Evolutionary conservation across 495 filamentous ascomycete species (phyloP), one percentile per base, ranked within the genome.

Genomic region (Xanthoparmelia taractica): DNA sequence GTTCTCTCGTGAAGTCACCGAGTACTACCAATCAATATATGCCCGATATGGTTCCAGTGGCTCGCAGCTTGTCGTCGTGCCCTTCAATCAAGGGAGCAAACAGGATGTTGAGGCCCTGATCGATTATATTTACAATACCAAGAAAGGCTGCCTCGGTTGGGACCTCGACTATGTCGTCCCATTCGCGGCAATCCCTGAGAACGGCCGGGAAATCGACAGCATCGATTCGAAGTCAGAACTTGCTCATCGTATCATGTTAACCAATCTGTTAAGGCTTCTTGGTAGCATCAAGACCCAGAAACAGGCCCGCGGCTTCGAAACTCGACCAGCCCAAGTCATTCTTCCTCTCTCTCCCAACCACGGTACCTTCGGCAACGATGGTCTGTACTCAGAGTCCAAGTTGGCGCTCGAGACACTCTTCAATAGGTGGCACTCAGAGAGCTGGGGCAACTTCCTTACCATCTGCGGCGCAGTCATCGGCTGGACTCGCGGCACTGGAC

Each of bases 1-100:
- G 63, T 97, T 92, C 81, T 97, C 95, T 3, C 91, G 91, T 43
- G 89, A 97, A 72, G 94, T 97, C 58, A 99, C 95, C 31, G 95
- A 99, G 77, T 97, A 97, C 78, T 99, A 97, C 77, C 94, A 97
- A 77, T 86, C 89, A 52, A 97, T 99, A 91, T 99, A 97, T 73
- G 86, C 92, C 66, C 87, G 92, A 55, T 96, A 86, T 70, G 94
- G 94, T 68, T 87, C 90, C 57, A 90, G 91, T 65, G 94, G 95
- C 63, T 97, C 94, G 60, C 91, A 97, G 76, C 84, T 99, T 27
- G 90, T 97, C 50, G 95, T 99, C 36, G 95, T 97, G 47, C 94
- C 94, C 18, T 99, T 97, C 82, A 99, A 99, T 73, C 93, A 97
- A 76, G 94, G 93, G 58, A 96, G 92, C 76, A 92, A 96, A 74